These are phyloP conservation scores for Exophiala spinifera DNA, from an alignment of 2,329 filamentous ascomycete genomes.

Conservation along the genomic window DNA sequence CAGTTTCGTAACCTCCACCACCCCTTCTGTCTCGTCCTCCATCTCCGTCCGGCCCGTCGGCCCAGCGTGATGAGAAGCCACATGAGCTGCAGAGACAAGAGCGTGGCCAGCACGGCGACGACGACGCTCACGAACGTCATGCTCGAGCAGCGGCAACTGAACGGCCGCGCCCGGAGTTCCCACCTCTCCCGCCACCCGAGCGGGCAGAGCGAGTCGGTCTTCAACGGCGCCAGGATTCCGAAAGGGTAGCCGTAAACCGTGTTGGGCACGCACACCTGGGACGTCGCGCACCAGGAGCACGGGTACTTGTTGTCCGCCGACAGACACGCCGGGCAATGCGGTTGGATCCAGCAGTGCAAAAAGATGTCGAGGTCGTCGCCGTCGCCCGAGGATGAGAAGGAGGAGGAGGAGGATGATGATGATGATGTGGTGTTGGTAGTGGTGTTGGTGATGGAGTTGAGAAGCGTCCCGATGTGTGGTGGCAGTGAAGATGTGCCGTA, in stretches of 20 bases:
- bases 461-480: neutral
- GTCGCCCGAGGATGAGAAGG: neutral
- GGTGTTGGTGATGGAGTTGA: conserved; percentile 6
- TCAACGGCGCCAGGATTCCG: conserved; percentile 39
- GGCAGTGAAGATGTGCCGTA: neutral
- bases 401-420: too few relatives aligned
- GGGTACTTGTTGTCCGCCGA: conserved; percentile 23
- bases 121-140: conserved; percentile 38
- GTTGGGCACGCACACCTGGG: conserved; percentile 42
- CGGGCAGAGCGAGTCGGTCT: conserved; percentile 38
- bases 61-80: conserved; percentile 75
- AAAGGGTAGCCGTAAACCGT: conserved; percentile 30
- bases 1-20: conserved; percentile 27
- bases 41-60: conserved; percentile 16
- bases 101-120: conserved; percentile 35
- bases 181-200: conserved; percentile 41
- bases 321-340: conserved; percentile 18
- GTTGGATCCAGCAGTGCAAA: conserved; percentile 25
- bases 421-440: too few relatives aligned
- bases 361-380: conserved; percentile 23
- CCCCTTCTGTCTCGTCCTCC: conserved; percentile 20
- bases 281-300: conserved; percentile 31
- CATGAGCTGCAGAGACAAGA: conserved; percentile 61
- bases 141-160: conserved; percentile 42
- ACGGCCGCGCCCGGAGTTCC: conserved; percentile 40